Evolutionary conservation across 345 rosid genomes (phyloP), one percentile per base, ranked within the genome.

Genomic region (Nephelium lappaceum): DNA sequence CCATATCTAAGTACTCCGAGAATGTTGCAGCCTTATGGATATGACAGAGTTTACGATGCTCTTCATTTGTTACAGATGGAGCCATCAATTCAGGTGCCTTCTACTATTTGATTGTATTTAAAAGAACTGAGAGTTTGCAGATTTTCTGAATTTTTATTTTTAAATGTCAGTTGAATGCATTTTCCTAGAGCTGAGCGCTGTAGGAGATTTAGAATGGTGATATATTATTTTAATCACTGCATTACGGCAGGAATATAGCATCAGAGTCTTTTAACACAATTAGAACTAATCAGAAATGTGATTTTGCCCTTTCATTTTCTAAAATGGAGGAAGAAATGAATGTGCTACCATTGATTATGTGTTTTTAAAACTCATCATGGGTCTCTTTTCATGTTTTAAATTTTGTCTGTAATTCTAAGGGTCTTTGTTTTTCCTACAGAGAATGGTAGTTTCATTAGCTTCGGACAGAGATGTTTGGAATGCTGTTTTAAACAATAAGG

Each of bases 381-480:
- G 53, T 73, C 12, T 57, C 15, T 19, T 77, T 16, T 42, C 25
- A 31, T 11, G 24, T 43, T 60, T 77, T 16, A 69, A 36, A 15
- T 42, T 42, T 49, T 24, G 8, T 51, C 42, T 47, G 21, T 31
- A 55, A 38, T 11, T 41, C 51, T 23, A 38, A 10, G 14, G 3
- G 31, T n/a, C 3, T 7, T 7, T 14, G 6, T 6, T 24, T 41
- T 41, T 63, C 5, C 6, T 76, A 67, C 90, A 93, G 98, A 89
- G 79, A 83, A 95, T 92, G 97, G 99, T 95, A 39, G 51, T 88
- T 77, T 92, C 99, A 4, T 71, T 95, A 77, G 85, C 97, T 67
- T 91, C 98, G 8, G 99, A 95, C 70, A 84, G 58, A 79, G 90
- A 92, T 83, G 97, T 95, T 21, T 93, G 98, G 97, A 85, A 90